These are phyloP conservation scores for Pluteus cervinus DNA, from an alignment of 768 basidiomycete species.

Conservation along the genomic window DNA sequence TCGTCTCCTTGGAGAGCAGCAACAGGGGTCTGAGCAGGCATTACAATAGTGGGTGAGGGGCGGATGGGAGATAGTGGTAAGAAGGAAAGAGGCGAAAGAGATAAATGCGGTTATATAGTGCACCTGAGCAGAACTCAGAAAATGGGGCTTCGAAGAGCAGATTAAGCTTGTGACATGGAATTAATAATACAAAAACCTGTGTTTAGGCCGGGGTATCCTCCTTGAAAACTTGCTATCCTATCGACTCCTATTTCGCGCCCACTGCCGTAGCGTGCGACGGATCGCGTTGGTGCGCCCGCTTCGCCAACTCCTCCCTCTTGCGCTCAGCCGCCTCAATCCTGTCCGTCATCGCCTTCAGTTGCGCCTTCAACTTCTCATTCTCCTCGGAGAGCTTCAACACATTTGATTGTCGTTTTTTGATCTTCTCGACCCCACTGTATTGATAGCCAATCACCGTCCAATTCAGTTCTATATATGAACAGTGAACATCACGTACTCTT, in stretches of 20 bases:
- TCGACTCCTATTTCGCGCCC: conserved; percentile 18
- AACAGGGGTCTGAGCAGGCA: conserved; percentile 39
- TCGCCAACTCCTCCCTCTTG: conserved; percentile 41
- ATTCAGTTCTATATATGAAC: too few species aligned
- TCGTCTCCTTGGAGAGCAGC: too few species aligned
- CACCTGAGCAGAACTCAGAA: conserved; percentile 7
- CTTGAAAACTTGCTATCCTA: too few species aligned
- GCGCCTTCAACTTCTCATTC: conserved; percentile 72
- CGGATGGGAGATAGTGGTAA: conserved; percentile 9
- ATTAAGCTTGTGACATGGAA: conserved; percentile 5
- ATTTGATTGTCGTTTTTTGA: conserved; percentile 71
- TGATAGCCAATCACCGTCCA: too few species aligned
- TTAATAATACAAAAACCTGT: too few species aligned
- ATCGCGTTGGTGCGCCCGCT: conserved; percentile 32
- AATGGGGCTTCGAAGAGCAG: neutral
- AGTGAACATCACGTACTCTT: conserved; percentile 51
- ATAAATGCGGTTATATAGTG: conserved; percentile 2
- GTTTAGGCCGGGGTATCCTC: too few species aligned
- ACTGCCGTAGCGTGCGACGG: conserved; percentile 21
- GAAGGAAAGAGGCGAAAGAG: conserved; percentile 5
- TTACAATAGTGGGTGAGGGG: conserved; percentile 23
- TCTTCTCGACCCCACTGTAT: conserved; percentile 43
- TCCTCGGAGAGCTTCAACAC: conserved; percentile 73
- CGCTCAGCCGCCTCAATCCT: conserved; percentile 71
- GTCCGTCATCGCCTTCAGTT: conserved; percentile 70